Evolutionary conservation across 2,329 filamentous ascomycete genomes (phyloP), one percentile per base, ranked within the genome.

Genomic region (Kalaharituber pfeilii): DNA sequence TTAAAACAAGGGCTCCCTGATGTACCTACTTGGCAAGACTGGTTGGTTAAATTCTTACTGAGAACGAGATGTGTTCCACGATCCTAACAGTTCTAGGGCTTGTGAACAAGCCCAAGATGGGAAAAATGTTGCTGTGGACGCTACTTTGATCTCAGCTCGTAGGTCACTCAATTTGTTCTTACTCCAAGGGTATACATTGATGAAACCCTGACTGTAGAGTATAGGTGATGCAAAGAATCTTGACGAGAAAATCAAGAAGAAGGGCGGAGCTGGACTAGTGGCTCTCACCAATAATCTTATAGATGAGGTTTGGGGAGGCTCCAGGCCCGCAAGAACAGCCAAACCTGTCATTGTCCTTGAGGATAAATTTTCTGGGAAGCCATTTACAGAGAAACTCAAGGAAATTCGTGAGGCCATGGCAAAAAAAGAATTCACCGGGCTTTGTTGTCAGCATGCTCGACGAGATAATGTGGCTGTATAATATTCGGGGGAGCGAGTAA

Each of bases 401-500:
- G 87, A 94, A 47, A 71, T 98, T 54, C 80, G 88, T n/a, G 88
- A 89, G 67, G 88, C 95, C 62, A 72, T 98, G 15, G 81, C 85
- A 57, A 94, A 91, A n/a, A 73, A 93, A 85, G 71, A 91, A 91
- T 66, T 82, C 81, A 5, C 77, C 81, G 18, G 89, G 86, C 1
- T 86, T 96, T 62, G 80, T 96, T 50, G 79, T 96, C 47, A 95
- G 88, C 5, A 88, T 93, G 81, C 78, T 98, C 44, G 91, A 98
- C 65, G 91, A 98, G 69, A 80, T 95, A 63, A 91, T 91, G 9
- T 98, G 91, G 91, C 75, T 98, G n/a, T 95, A 95, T 73, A 98
- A 98, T 69, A 72, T 98, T 50, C 81, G 91, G 62, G 91, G 91
- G 63, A 91, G 77, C 67, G 91, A 96, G 75, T 77, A 69, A 59